phyloP scores from a whole-genome alignment of 495 filamentous ascomycete species.

The Hamigera avellanea region DNA sequence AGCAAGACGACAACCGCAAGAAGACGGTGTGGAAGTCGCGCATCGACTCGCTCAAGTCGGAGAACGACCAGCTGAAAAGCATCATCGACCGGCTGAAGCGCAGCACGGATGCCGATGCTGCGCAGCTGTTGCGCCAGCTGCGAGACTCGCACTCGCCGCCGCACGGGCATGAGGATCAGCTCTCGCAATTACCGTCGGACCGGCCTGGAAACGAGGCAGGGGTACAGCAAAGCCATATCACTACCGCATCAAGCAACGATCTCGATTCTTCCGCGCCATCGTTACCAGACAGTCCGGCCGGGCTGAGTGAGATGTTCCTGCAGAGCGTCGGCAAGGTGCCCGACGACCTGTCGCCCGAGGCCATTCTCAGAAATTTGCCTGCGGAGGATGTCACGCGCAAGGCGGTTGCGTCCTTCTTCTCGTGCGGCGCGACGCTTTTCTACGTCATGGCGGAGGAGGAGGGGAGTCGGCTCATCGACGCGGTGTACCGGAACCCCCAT shows the following conservation, averaged over 20 bases:
- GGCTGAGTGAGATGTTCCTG: not conserved
- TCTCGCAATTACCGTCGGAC: not conserved
- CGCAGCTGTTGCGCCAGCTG: not conserved
- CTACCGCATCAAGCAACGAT: too few species aligned
- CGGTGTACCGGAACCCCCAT: not conserved
- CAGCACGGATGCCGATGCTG: conserved; percentile 1
- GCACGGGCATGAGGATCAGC: too few species aligned
- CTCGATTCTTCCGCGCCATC: too few species aligned
- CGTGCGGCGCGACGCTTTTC: not conserved
- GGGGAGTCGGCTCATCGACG: not conserved
- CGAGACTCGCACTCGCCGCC: not conserved
- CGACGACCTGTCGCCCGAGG: not conserved
- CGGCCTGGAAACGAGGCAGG: not conserved
- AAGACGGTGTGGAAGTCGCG: not conserved
- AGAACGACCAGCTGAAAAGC: not conserved
- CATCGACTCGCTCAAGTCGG: not conserved
- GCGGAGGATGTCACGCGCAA: not conserved
- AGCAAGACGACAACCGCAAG: conserved; percentile 1
- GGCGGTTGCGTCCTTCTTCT: not conserved
- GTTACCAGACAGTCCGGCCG: too few species aligned
- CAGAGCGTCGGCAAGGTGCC: not conserved
- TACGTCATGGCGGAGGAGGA: not conserved
- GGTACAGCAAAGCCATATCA: not conserved
- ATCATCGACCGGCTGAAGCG: not conserved
- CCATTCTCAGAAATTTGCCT: not conserved